phyloP scores from a whole-genome alignment of 2,329 filamentous ascomycete genomes.

The Bimuria novae-zelandiae region DNA sequence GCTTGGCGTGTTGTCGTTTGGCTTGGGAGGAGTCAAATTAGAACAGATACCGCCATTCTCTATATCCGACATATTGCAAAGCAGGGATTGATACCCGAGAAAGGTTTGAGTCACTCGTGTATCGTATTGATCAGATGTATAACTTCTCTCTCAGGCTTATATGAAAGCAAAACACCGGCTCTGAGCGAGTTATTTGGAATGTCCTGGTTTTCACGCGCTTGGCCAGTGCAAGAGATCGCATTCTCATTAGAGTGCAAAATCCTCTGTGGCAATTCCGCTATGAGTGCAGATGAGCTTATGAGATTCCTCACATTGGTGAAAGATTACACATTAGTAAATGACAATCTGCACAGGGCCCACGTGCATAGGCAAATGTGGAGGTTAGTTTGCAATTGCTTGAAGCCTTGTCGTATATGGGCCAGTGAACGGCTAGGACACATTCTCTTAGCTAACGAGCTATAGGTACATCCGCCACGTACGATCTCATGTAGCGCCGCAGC shows the following conservation, averaged over 20 bases:
- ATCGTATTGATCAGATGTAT: too few relatives aligned
- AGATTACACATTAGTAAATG: neutral
- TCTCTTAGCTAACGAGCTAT: too few relatives aligned
- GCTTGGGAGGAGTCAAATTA: constrained; percentile 1
- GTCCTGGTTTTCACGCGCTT: constrained; percentile 3
- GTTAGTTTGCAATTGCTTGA: neutral
- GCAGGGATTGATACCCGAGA: too few relatives aligned
- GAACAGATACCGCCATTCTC: neutral
- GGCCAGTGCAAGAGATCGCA: constrained; percentile 9
- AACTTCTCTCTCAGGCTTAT: too few relatives aligned
- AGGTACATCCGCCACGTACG: too few relatives aligned
- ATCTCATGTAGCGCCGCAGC: neutral
- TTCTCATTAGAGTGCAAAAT: neutral
- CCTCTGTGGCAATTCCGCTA: neutral
- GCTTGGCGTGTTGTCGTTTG: constrained; percentile 4
- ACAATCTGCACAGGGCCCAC: neutral
- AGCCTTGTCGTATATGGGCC: too few relatives aligned
- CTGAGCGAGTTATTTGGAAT: neutral
- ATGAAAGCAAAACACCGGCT: neutral
- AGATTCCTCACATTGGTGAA: neutral
- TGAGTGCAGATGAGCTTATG: constrained; percentile 3
- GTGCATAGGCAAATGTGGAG: constrained; percentile 7
- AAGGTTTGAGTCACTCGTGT: too few relatives aligned
- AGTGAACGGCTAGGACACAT: too few relatives aligned
- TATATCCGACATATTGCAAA: neutral